Conservation (phyloP, 2,329 filamentous ascomycete genomes). For the Neofusicoccum ribis region DNA sequence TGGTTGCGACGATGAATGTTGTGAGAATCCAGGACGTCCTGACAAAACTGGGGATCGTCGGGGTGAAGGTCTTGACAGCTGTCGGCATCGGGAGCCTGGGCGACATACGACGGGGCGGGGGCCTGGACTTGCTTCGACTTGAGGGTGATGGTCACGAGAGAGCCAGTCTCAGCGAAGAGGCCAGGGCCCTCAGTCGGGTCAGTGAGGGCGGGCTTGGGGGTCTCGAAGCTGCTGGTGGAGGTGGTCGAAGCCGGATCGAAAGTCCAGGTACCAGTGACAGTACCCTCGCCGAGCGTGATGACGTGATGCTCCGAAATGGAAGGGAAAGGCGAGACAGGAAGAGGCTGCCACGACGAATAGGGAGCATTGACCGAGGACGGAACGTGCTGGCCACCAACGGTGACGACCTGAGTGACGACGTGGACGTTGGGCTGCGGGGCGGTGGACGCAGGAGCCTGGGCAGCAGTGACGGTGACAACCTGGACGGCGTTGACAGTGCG, state of each 20-base stretch:
- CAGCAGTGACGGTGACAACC: no score
- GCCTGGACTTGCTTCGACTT: neutral
- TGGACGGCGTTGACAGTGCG: neutral
- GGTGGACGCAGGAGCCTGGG: no score
- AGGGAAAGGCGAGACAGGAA: no score
- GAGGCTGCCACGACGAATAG: no score
- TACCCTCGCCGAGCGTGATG: no score
- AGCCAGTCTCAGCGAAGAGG: neutral
- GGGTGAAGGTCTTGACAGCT: neutral
- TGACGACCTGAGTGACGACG: neutral
- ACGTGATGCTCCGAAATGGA: no score
- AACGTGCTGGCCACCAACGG: neutral
- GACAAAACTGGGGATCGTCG: neutral
- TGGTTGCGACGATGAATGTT: conserved; percentile 12
- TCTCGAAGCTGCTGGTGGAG: neutral
- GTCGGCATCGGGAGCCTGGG: neutral
- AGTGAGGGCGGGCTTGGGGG: neutral
- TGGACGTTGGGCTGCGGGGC: neutral
- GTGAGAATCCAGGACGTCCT: neutral
- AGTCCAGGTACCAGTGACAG: no score
- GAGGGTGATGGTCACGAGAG: neutral
- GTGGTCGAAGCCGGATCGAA: neutral
- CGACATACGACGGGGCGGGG: neutral
- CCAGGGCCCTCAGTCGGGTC: neutral
- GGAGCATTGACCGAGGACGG: no score